These are phyloP conservation scores for Trichoderma polysporum DNA, from an alignment of 2,329 filamentous ascomycete genomes.

Conservation along the genomic window DNA sequence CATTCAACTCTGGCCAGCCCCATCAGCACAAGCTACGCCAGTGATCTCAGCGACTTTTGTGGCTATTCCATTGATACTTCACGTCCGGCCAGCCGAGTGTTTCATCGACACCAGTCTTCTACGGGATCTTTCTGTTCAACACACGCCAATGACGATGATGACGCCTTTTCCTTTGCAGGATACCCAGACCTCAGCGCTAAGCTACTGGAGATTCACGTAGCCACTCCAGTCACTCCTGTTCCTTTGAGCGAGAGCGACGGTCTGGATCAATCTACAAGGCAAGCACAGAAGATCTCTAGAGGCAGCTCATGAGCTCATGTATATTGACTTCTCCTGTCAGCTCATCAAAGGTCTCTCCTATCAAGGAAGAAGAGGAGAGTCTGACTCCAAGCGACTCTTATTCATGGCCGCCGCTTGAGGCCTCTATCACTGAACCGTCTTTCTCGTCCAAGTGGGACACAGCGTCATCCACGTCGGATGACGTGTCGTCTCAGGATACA, in stretches of 20 bases:
- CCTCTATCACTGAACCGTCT: slow-evolving; percentile 1
- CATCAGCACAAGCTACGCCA: slow-evolving; percentile 38
- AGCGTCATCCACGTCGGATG: slow-evolving; percentile 30
- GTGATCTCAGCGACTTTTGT: slow-evolving; percentile 37
- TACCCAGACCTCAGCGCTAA: slow-evolving; percentile 28
- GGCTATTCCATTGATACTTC: slow-evolving; percentile 28
- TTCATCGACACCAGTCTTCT: slow-evolving; percentile 36
- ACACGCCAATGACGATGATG: slow-evolving; percentile 40
- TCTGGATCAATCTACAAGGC: slow-evolving; percentile 14
- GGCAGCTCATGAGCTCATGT: not conserved
- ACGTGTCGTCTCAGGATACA: slow-evolving; percentile 36
- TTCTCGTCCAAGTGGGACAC: slow-evolving; percentile 24
- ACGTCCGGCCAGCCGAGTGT: slow-evolving; percentile 31
- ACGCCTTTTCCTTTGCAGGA: slow-evolving; percentile 29
- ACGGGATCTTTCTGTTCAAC: slow-evolving; percentile 40
- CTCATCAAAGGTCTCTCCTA: slow-evolving; percentile 14
- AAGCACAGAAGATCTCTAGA: slow-evolving; percentile 8
- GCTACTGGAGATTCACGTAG: slow-evolving; percentile 20
- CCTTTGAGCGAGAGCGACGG: slow-evolving; percentile 5
- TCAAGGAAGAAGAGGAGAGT: slow-evolving; percentile 22
- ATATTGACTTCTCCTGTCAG: slow-evolving; percentile 19
- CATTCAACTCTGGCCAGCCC: slow-evolving; percentile 38
- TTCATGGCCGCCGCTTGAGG: slow-evolving; percentile 22
- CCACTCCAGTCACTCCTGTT: slow-evolving; percentile 16
- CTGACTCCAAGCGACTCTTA: slow-evolving; percentile 15